Evolutionary conservation across 2,329 filamentous ascomycete species (phyloP).

Genomic region (Dendryphion nanum): DNA sequence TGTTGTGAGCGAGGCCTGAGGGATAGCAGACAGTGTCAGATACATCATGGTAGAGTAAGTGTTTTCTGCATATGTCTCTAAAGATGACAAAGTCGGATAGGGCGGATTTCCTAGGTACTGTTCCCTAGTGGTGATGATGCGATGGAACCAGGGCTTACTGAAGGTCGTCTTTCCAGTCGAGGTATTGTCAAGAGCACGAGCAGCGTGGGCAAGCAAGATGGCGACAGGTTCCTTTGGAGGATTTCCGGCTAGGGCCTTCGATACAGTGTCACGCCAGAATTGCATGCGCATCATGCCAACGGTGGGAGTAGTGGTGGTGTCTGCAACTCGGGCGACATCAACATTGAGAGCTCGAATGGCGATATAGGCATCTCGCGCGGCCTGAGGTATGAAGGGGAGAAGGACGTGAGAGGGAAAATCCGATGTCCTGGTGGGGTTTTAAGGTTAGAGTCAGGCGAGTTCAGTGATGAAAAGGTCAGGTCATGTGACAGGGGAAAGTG

Average conservation of each 20-base stretch:
- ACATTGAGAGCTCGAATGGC: slow-evolving; percentile 91
- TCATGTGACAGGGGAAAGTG: not conserved
- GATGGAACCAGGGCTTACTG: slow-evolving; percentile 57
- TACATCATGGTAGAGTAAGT: slow-evolving; percentile 95
- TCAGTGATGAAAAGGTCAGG: not conserved
- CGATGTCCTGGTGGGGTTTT: slow-evolving; percentile 62
- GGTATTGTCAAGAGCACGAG: slow-evolving; percentile 56
- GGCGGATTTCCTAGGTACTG: slow-evolving; percentile 81
- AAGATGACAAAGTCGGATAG: slow-evolving; percentile 66
- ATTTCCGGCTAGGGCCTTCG: slow-evolving; percentile 70
- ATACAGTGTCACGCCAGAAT: slow-evolving; percentile 88
- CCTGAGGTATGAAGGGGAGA: slow-evolving; percentile 75
- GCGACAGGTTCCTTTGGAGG: slow-evolving; percentile 92
- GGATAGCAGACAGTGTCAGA: slow-evolving; percentile 75
- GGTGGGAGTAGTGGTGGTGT: slow-evolving; percentile 82
- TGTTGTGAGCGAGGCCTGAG: slow-evolving; percentile 76
- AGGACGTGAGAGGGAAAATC: slow-evolving; percentile 88
- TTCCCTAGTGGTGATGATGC: slow-evolving; percentile 78
- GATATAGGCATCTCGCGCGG: slow-evolving; percentile 78
- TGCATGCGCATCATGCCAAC: slow-evolving; percentile 88
- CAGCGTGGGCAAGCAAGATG: slow-evolving; percentile 72
- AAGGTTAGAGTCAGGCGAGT: not conserved
- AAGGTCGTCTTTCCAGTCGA: slow-evolving; percentile 50
- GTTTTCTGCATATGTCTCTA: slow-evolving; percentile 90
- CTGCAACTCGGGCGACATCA: slow-evolving; percentile 84